Evolutionary conservation across 495 filamentous ascomycete genomes (phyloP).

Genomic region (Cladorrhinum samala): DNA sequence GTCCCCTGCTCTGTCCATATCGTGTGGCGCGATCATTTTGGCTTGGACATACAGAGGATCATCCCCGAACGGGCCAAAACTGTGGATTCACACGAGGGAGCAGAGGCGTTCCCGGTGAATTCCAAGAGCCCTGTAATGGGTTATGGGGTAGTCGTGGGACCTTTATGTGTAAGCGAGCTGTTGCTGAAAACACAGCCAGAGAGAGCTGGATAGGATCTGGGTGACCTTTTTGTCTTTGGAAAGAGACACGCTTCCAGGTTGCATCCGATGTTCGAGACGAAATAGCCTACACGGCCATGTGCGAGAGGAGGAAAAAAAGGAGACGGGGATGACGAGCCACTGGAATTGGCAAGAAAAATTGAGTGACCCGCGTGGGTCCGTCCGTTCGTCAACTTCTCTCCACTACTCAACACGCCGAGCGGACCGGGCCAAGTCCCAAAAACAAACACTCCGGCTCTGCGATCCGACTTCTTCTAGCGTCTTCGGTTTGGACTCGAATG

Average conservation of each 20-base stretch:
- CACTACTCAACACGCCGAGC: not conserved
- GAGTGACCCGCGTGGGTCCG: constrained; percentile 4
- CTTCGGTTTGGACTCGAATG: too few species aligned
- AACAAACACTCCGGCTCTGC: not conserved
- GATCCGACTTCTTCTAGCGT: not conserved
- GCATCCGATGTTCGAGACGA: not conserved
- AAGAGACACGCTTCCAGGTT: not conserved
- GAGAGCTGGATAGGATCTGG: too few species aligned
- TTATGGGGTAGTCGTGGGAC: not conserved
- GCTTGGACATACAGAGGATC: not conserved
- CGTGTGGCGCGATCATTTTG: not conserved
- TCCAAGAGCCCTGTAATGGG: not conserved
- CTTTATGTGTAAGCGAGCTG: not conserved
- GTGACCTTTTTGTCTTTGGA: not conserved
- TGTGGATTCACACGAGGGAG: not conserved
- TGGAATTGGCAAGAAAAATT: not conserved
- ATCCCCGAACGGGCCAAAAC: too few species aligned
- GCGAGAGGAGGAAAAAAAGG: not conserved
- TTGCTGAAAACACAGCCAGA: not conserved
- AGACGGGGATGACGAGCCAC: not conserved
- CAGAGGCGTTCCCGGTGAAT: not conserved
- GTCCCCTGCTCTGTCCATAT: constrained; percentile 1
- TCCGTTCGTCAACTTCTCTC: not conserved
- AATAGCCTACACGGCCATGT: too few species aligned
- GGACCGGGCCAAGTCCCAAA: not conserved